Conservation (phyloP, 768 basidiomycete species). For the Phaeotremella fagi region DNA sequence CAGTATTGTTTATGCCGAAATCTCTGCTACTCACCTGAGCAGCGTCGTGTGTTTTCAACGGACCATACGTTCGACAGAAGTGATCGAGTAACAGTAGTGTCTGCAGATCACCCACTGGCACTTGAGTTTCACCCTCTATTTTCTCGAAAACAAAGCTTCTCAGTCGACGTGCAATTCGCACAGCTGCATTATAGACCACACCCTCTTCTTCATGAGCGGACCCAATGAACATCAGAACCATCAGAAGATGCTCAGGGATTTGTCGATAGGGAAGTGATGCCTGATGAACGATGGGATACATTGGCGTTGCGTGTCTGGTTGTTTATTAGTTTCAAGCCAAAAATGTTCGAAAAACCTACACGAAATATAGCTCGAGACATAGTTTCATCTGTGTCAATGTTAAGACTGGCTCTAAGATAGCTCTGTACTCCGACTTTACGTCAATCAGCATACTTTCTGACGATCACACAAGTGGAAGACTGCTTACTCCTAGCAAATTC, state of each 20-base stretch:
- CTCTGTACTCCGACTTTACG: neutral
- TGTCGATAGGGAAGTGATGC: constrained; percentile 13
- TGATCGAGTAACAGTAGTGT: constrained; percentile 20
- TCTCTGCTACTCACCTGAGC: constrained; percentile 6
- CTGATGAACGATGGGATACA: constrained; percentile 23
- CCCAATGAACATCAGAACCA: constrained; percentile 15
- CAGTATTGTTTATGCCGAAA: neutral
- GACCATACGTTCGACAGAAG: constrained; percentile 17
- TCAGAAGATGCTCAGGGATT: constrained; percentile 13
- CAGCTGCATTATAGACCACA: constrained; percentile 10
- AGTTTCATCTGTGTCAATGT: constrained; percentile 12
- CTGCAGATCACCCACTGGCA: constrained; percentile 9
- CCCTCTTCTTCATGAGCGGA: constrained; percentile 18
- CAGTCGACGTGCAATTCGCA: constrained; percentile 7
- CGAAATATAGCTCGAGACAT: constrained; percentile 20
- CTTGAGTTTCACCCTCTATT: constrained; percentile 15
- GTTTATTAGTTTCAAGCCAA: neutral
- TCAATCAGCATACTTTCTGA: neutral
- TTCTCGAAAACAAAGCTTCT: constrained; percentile 15
- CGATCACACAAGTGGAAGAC: neutral
- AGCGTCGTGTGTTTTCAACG: constrained; percentile 13
- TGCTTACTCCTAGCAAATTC: constrained; percentile 1
- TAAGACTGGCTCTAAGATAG: constrained; percentile 2
- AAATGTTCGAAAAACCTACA: constrained; percentile 4
- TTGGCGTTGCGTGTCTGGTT: constrained; percentile 6